These are phyloP conservation scores for Fusarium buharicum DNA, from an alignment of 2,329 filamentous ascomycete genomes.

Conservation along the genomic window DNA sequence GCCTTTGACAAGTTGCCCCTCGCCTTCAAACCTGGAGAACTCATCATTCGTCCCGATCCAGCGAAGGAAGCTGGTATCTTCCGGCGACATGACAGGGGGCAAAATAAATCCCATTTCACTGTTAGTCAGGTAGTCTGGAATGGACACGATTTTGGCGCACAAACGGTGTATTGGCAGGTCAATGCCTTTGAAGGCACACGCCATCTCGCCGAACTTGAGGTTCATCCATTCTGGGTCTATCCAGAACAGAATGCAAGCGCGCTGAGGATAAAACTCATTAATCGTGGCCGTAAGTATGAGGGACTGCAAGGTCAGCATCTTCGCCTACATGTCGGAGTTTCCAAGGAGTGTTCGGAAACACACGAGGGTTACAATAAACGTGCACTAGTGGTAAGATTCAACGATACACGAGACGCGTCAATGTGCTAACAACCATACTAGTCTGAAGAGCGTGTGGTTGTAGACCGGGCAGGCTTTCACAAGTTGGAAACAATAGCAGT, in stretches of 20 bases:
- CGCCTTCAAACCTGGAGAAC: constrained; percentile 6
- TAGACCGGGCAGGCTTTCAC: not conserved
- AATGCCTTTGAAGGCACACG: not conserved
- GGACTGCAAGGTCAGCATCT: not conserved
- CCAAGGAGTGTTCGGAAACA: not conserved
- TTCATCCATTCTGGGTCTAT: not conserved
- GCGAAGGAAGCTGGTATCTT: not conserved
- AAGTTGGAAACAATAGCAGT: not conserved
- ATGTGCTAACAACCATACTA: not conserved
- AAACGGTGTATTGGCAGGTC: not conserved
- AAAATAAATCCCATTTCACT: not conserved
- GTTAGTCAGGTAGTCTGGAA: not conserved
- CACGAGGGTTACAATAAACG: not conserved
- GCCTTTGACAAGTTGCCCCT: not conserved
- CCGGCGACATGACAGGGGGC: too few species aligned
- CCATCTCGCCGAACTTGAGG: not conserved
- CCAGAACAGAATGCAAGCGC: not conserved
- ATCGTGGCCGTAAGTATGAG: constrained; percentile 2
- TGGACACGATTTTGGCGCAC: not conserved
- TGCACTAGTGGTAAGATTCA: not conserved
- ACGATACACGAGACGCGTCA: not conserved
- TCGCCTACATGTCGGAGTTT: not conserved
- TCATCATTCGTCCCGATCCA: not conserved
- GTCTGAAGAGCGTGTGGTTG: not conserved
- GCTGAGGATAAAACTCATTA: not conserved